Evolutionary conservation across 73 alveolate genomes (phyloP).

Genomic region (Paramecium tetraurelia): DNA sequence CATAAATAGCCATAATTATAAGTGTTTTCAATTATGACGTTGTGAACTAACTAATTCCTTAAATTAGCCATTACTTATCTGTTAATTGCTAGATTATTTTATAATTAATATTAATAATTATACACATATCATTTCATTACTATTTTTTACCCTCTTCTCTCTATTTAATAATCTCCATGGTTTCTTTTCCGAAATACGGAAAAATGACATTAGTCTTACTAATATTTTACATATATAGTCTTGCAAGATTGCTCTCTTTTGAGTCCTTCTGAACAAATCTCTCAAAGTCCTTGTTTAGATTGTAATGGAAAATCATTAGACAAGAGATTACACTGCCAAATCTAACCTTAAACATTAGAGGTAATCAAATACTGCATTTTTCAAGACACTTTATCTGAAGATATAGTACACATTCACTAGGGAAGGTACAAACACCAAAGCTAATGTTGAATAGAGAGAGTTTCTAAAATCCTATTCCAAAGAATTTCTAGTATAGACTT

Average conservation of each 20-base stretch:
- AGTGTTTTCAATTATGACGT: no score
- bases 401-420: neutral
- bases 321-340: neutral
- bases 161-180: neutral
- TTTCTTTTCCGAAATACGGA: slow-evolving; percentile 22
- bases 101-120: neutral
- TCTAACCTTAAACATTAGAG: neutral
- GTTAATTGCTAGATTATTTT: neutral
- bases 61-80: no score
- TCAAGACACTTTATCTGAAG: neutral
- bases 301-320: neutral
- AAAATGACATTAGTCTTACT: neutral
- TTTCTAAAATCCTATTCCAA: neutral
- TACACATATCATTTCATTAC: neutral
- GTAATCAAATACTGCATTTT: neutral
- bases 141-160: neutral
- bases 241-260: slow-evolving; percentile 26
- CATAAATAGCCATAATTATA: no score
- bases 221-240: slow-evolving; percentile 4
- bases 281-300: neutral
- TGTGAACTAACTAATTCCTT: no score
- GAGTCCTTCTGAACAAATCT: neutral
- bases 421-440: neutral
- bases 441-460: neutral
- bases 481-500: neutral